A percentile compares a stretch with the other conserved stretches of the same genome.
Conservation (phyloP, 106 monocot species). For the Alisma plantagoaquatica region DNA sequence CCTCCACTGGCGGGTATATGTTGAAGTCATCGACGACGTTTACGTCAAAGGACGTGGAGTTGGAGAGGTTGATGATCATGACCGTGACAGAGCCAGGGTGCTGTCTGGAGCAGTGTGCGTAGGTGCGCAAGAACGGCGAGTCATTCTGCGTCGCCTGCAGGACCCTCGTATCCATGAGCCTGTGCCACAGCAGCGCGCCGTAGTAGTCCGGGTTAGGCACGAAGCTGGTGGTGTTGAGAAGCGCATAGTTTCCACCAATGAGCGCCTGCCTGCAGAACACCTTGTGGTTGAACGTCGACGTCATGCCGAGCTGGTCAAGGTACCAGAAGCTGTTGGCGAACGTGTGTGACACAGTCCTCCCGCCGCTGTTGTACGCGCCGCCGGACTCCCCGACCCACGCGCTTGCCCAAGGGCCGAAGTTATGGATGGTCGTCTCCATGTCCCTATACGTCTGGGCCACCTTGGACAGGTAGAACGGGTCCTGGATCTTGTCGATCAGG, state of each 20-base stretch:
- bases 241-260: conserved; percentile 27
- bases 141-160: conserved; percentile 20
- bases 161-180: conserved; percentile 47
- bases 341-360: conserved; percentile 19
- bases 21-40: not conserved
- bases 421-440: conserved; percentile 10
- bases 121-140: conserved; percentile 42
- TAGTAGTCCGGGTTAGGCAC: conserved; percentile 25
- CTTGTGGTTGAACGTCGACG: conserved; percentile 15
- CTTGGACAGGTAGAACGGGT: conserved; percentile 17
- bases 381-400: conserved; percentile 65
- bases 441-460: conserved; percentile 23
- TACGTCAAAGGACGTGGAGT: conserved; percentile 3
- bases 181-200: conserved; percentile 55
- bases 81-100: no score
- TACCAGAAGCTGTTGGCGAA: conserved; percentile 50
- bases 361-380: conserved; percentile 62
- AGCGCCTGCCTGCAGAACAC: conserved; percentile 16
- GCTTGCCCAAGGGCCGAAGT: conserved; percentile 36
- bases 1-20: not conserved
- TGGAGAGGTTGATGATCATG: conserved; percentile 2
- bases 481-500: conserved; percentile 20
- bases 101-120: conserved; percentile 54
- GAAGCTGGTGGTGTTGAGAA: conserved; percentile 15
- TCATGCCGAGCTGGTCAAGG: no score